Base-by-base conservation (phyloP, 345 rosid genomes). In the Pugionium dolabratum region DNA sequence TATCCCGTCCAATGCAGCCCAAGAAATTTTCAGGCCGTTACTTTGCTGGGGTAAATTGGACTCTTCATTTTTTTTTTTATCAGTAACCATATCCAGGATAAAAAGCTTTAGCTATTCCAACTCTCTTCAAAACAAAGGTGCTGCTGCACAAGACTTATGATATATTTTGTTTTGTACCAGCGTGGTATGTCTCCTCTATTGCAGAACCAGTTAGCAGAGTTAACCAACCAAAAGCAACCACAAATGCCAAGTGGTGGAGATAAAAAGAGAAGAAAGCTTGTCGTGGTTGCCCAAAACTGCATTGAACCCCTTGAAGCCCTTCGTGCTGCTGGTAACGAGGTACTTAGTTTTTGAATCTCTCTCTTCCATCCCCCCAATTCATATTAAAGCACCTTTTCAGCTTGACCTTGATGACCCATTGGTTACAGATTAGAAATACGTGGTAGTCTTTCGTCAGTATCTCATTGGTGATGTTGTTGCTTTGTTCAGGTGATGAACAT, bases 241-340 rank as follows among this genome's bases (percentile, higher is more conserved):
- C 68, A 62, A 10, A 53, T 50, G 55, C 60, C 5, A 47, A 77
- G 6, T 71, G 69, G 69, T 9, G 76, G 75, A 57, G 81, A 76
- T 50, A 76, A 73, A 35, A 79, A 83, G 72, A 76, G 73, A 73
- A 80, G 87, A 62, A 88, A 85, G 70, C 65, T 88, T 74, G 79
- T 87, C 50, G 86, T 94, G 67, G 84, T 90, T 61, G 87, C 91
- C 75, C 97, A 86, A 78, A 86, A 85, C 75, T 83, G 88, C 61
- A 63, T 90, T 35, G 99, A 94, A 79, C 99, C 99, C n/a, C 95
- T 94, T 45, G 81, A 86, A 84, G 96, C 97, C 32, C 95, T 90
- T 55, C 88, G 90, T 50, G 80, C 55, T 69, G 83, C 78, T 69
- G 82, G 86, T 52, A 82, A 71, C 35, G 93, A 90, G 95, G 97